Evolutionary conservation across 139 green algal species (phyloP).

Genomic region (Closterium sp.): DNA sequence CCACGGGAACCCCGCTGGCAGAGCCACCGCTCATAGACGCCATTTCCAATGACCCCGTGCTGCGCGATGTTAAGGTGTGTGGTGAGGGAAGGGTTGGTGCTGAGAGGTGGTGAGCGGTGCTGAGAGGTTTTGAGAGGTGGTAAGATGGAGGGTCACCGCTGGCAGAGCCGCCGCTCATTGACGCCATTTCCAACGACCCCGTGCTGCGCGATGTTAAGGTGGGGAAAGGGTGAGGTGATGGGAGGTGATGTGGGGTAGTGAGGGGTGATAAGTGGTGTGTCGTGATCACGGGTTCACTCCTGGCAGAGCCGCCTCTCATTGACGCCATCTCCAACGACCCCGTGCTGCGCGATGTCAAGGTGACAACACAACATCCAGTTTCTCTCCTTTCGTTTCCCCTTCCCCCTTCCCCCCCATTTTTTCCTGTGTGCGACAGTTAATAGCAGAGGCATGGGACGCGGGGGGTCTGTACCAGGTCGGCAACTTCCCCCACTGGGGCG

Average conservation of each 20-base stretch:
- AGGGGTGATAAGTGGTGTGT: too few relatives aligned
- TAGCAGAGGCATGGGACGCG: constrained; percentile 98
- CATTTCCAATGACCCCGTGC: constrained; percentile 70
- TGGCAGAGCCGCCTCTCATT: constrained; percentile 84
- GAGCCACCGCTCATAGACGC: constrained; percentile 83
- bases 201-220: constrained; percentile 46
- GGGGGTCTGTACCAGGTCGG: constrained; percentile 94
- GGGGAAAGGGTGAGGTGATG: not conserved
- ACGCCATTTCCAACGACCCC: constrained; percentile 71
- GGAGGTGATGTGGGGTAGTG: not conserved
- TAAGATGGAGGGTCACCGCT: too few relatives aligned
- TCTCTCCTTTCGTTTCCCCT: not conserved
- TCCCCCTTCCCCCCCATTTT: not conserved
- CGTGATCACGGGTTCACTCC: too few relatives aligned
- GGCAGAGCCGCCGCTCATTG: constrained; percentile 84
- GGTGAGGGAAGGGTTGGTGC: not conserved
- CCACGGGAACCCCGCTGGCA: constrained; percentile 84
- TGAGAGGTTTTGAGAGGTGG: not conserved
- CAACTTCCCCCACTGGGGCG: constrained; percentile 71
- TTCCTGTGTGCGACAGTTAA: constrained; percentile 72
- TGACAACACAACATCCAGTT: not conserved
- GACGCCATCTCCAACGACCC: constrained; percentile 71
- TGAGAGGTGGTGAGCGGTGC: too few relatives aligned
- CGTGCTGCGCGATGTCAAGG: constrained; percentile 38
- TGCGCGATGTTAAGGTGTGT: constrained; percentile 42